Percentiles rank a stretch among this genome's conserved stretches.
phyloP scores from a whole-genome alignment of 129 eudicot genomes.

The Chrysanthemum makinoi region DNA sequence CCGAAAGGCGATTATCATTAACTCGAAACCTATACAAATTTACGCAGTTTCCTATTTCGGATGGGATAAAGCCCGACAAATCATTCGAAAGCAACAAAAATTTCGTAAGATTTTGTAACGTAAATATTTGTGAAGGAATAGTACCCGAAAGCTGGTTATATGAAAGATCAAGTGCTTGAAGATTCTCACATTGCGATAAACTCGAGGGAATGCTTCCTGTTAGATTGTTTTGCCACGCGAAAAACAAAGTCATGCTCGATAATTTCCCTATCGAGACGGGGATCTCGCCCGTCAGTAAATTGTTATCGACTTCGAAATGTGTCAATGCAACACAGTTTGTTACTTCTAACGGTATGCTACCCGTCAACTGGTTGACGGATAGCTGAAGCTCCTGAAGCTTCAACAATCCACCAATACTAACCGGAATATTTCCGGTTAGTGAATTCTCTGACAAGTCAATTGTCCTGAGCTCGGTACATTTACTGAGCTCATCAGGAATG shows the following conservation, averaged over 20 bases:
- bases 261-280: conserved; percentile 62
- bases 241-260: conserved; percentile 74
- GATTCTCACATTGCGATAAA: conserved; percentile 63
- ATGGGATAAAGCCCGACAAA: conserved; percentile 79
- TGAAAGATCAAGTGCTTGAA: conserved; percentile 92
- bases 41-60: conserved; percentile 78
- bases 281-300: conserved; percentile 68
- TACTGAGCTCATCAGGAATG: conserved; percentile 72
- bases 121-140: conserved; percentile 63
- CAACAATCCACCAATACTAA: conserved; percentile 53
- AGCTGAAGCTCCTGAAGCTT: conserved; percentile 74
- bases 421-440: conserved; percentile 69
- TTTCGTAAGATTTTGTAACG: conserved; percentile 66
- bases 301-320: conserved; percentile 89
- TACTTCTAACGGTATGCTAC: conserved; percentile 65
- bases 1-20: conserved; percentile 58
- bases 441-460: conserved; percentile 75
- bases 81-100: conserved; percentile 71
- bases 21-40: conserved; percentile 80
- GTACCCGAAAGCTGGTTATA: conserved; percentile 67
- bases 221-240: conserved; percentile 89
- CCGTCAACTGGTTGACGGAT: conserved; percentile 76
- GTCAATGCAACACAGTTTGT: conserved; percentile 59
- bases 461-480: conserved; percentile 56
- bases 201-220: conserved; percentile 77